Evolutionary conservation across 2,329 filamentous ascomycete genomes (phyloP).

Genomic region (Fusarium napiforme): DNA sequence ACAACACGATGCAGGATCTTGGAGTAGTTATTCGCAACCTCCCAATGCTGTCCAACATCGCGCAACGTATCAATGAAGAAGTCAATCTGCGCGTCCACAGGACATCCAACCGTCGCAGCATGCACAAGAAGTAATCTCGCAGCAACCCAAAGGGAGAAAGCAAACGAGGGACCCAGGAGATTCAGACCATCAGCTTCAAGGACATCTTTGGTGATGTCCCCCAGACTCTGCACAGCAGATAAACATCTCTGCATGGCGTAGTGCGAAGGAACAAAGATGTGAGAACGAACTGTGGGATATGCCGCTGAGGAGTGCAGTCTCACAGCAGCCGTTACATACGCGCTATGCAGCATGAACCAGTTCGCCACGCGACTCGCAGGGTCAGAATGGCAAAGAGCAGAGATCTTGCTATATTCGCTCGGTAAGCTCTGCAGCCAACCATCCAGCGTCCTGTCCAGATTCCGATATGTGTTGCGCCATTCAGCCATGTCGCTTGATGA

Average conservation of each 20-base stretch:
- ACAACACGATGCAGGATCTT: constrained; percentile 54
- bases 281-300: constrained; percentile 54
- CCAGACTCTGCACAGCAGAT: constrained; percentile 56
- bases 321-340: constrained; percentile 57
- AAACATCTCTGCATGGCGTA: constrained; percentile 59
- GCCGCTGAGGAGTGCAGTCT: constrained; percentile 57
- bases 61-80: constrained; percentile 57
- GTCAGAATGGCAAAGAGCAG: constrained; percentile 57
- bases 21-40: constrained; percentile 56
- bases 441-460: constrained; percentile 53
- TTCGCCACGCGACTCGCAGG: constrained; percentile 58
- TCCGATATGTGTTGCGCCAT: constrained; percentile 56
- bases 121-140: constrained; percentile 55
- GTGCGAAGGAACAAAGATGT: constrained; percentile 56
- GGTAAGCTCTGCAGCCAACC: constrained; percentile 56
- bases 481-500: constrained; percentile 52
- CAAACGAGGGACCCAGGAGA: constrained; percentile 56
- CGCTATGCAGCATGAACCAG: constrained; percentile 59
- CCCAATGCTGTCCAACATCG: constrained; percentile 57
- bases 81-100: constrained; percentile 53
- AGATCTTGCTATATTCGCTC: constrained; percentile 58
- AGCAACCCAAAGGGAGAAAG: constrained; percentile 58
- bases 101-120: constrained; percentile 52
- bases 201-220: constrained; percentile 57
- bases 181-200: constrained; percentile 57